Base-by-base conservation (phyloP, 2,329 filamentous ascomycete species). In the Colletotrichum sp. region DNA sequence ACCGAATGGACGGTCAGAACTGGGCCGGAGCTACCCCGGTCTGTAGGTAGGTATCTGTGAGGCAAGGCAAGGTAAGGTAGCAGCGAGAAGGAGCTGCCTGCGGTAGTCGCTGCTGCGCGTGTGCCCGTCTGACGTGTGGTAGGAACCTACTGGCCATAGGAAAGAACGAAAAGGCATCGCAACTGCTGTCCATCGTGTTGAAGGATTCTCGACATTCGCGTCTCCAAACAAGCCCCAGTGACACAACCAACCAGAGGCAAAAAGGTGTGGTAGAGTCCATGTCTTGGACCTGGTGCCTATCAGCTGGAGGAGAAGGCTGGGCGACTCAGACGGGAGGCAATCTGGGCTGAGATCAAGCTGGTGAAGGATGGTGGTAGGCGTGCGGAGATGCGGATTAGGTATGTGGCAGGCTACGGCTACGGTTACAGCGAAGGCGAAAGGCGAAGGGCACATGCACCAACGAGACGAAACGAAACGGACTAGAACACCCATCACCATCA, bases 351-450 rank as follows among this genome's bases (percentile, higher is more conserved):
- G 61, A 36, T 43, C n/a, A 12, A 21, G 58, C 4, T 62, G 34
- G 56, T 56, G 64, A 36, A 56, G 43, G 36, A 30, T 65, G 36
- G 62, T 28, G 26, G 24, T 18, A 24, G 38, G 64, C 34, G 24
- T 56, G 12, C 24, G 18, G 43, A 18, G 68, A 36, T 55, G 58
- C 9, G 68, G 38, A 12, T 12, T 12, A 43, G 38, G 43, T 52
- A 52, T 71, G 59, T 55, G 68, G 68, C 58, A 72, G 43, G 73
- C 56, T 68, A 75, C 69, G 69, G 43, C 68, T 64, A 73, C 73
- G 71, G 69, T 64, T 28, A 34, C 28, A 36, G 30, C 12, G 56
- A 61, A 58, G 34, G 30, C 58, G 58, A 69, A 5, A n/a, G n/a
- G n/a, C n/a, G n/a, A n/a, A n/a, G n/a, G 34, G 32, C 56, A 69